These are phyloP conservation scores for Zygosaccharomyces pseudobailii DNA, from an alignment of 1,139 yeast species.

Conservation along the genomic window DNA sequence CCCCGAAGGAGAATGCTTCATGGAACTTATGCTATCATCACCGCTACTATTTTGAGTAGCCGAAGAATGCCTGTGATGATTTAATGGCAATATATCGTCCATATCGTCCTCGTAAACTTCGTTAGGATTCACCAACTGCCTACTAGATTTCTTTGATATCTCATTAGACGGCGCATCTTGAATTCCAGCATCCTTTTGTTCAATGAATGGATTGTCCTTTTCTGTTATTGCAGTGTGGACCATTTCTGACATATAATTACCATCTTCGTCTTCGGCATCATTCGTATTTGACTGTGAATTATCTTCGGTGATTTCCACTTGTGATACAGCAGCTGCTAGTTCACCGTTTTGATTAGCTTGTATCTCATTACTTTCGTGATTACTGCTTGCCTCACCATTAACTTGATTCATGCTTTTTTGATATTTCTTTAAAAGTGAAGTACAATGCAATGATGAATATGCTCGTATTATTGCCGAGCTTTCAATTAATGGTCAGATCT, in stretches of 20 bases:
- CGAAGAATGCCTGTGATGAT: constrained; percentile 4
- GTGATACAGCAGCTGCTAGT: too few species aligned
- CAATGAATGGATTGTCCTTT: constrained; percentile 31
- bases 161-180: constrained; percentile 1
- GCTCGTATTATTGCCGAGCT: neutral
- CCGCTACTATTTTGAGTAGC: constrained; percentile 7
- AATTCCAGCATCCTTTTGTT: constrained; percentile 2
- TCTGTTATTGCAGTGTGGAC: constrained; percentile 28
- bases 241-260: constrained; percentile 9
- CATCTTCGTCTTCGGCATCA: neutral
- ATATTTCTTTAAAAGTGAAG: neutral
- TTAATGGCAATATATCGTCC: constrained; percentile 16
- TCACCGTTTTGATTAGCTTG: neutral
- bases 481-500: neutral
- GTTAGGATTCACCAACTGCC: constrained; percentile 22
- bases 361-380: neutral
- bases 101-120: constrained; percentile 20
- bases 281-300: neutral
- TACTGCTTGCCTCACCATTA: neutral
- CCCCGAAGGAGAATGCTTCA: constrained; percentile 6
- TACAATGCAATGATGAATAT: neutral
- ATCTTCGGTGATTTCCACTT: neutral
- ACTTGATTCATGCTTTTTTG: neutral
- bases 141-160: constrained; percentile 1
- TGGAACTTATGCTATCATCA: constrained; percentile 7